Evolutionary conservation across 257 asterid species (phyloP).

Genomic region (Solanum ossicruentum): DNA sequence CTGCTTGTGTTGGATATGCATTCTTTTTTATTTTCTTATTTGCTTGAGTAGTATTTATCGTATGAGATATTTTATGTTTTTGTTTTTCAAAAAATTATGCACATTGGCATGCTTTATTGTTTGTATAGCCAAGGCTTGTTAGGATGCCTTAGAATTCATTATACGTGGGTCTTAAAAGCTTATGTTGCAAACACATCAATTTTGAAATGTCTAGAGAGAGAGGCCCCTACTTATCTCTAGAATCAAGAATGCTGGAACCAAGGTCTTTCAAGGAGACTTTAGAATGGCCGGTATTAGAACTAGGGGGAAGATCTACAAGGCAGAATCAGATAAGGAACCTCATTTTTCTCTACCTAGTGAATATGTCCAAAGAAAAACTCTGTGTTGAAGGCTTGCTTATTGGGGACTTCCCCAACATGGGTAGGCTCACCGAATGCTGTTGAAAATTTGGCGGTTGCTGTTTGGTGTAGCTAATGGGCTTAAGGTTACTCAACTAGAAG

Average conservation of each 20-base stretch:
- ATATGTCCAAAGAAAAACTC: neutral
- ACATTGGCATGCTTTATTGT: neutral
- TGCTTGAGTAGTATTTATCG: neutral
- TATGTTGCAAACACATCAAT: neutral
- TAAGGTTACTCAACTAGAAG: neutral
- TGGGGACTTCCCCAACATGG: neutral
- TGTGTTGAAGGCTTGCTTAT: neutral
- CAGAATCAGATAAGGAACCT: neutral
- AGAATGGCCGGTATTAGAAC: neutral
- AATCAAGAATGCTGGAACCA: neutral
- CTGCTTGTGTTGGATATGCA: neutral
- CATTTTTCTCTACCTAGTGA: neutral
- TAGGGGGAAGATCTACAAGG: neutral
- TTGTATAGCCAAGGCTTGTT: neutral
- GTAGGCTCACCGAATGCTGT: neutral
- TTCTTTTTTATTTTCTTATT: neutral
- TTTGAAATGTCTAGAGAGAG: neutral
- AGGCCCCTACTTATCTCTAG: neutral
- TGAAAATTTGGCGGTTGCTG: neutral
- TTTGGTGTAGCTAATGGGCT: neutral
- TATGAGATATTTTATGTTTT: neutral
- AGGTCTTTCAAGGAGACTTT: neutral
- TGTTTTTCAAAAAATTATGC: neutral
- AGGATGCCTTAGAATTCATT: neutral
- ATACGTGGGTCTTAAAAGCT: neutral